phyloP scores from a whole-genome alignment of 176 grass and related monocot genomes.

The Aegilops speltoides region DNA sequence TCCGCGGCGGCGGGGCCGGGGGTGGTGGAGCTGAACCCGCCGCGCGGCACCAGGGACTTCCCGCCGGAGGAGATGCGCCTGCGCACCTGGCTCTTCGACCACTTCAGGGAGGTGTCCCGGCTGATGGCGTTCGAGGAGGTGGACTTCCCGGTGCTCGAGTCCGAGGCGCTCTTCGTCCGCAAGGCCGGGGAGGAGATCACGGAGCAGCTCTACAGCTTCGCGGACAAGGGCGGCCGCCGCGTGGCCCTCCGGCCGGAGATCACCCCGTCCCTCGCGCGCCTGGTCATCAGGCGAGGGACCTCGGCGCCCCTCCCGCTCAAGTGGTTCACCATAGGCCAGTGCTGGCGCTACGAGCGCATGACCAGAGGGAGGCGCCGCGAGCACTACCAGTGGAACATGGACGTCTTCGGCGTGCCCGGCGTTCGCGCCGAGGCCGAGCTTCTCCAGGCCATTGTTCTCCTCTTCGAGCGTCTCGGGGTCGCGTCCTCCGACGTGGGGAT shows the following conservation, averaged over 20 bases:
- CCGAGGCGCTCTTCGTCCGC: conserved; percentile 79
- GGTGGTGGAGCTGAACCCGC: conserved; percentile 47
- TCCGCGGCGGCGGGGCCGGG: not conserved
- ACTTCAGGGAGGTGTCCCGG: conserved; percentile 16
- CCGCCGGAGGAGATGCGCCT: conserved; percentile 87
- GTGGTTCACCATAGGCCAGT: conserved; percentile 95
- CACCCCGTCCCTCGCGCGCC: conserved; percentile 76
- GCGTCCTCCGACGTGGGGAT: conserved; percentile 73
- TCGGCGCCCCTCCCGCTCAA: conserved; percentile 88
- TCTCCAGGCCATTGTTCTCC: conserved; percentile 72
- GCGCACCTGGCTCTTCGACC: conserved; percentile 78
- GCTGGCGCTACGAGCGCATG: conserved; percentile 93
- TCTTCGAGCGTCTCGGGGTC: conserved; percentile 73
- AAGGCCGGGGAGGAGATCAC: conserved; percentile 80
- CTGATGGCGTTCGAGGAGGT: conserved; percentile 47
- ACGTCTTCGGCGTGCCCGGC: conserved; percentile 77
- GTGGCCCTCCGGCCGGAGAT: conserved; percentile 87
- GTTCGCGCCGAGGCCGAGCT: conserved; percentile 78
- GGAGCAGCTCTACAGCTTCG: conserved; percentile 77
- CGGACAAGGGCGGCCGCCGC: conserved; percentile 75
- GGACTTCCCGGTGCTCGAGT: conserved; percentile 89
- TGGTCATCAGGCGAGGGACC: conserved; percentile 83
- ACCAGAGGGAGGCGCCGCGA: conserved; percentile 79
- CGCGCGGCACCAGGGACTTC: conserved; percentile 84
- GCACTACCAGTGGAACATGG: conserved; percentile 98